A percentile compares a stretch with the other conserved stretches of the same genome.
phyloP scores from a whole-genome alignment of 305 asterid genomes.

The Fraxinus dipetala region DNA sequence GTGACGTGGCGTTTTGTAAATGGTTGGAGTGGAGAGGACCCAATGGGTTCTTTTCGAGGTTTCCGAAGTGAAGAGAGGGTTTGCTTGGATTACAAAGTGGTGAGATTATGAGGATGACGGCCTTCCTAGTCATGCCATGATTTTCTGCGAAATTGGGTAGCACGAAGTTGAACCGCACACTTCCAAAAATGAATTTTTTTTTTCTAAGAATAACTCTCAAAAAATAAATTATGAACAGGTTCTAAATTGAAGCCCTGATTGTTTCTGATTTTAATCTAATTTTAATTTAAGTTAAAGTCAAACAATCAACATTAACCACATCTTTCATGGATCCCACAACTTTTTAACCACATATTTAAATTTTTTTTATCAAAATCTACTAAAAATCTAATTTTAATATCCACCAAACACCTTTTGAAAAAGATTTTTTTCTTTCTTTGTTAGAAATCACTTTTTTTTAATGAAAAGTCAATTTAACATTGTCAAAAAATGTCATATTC shows the following conservation, averaged over 20 bases:
- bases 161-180: neutral
- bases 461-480: neutral
- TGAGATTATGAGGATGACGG: neutral
- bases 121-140: neutral
- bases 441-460: neutral
- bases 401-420: no score
- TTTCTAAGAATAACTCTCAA: no score
- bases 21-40: slow-evolving; percentile 22
- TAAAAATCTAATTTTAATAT: no score
- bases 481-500: neutral
- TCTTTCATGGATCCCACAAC: no score
- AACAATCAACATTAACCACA: no score
- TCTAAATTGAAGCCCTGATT: neutral
- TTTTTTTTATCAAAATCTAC: no score
- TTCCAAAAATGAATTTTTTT: neutral
- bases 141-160: neutral
- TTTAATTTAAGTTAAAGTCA: no score
- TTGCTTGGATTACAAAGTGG: neutral
- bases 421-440: no score
- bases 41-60: slow-evolving; percentile 9
- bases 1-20: slow-evolving; percentile 29
- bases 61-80: neutral
- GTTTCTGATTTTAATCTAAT: no score
- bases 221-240: neutral
- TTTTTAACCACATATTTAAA: no score